Conservation (phyloP, 306 rosid species). For the Amphicarpaea edgeworthii region DNA sequence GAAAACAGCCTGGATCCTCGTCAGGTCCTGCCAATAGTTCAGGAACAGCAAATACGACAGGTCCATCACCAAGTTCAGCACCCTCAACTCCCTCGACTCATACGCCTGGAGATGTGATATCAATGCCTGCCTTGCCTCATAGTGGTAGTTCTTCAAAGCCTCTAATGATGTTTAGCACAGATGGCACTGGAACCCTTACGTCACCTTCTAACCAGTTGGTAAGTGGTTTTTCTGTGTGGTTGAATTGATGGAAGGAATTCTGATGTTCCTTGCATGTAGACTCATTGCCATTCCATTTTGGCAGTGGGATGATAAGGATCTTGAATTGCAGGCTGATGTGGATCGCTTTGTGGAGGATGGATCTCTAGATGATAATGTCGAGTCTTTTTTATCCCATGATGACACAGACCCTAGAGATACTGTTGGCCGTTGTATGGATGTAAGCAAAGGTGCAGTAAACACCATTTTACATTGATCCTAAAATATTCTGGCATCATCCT, state of each 20-base stretch:
- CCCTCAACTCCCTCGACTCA: slow-evolving; percentile 99
- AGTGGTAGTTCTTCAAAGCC: slow-evolving; percentile 91
- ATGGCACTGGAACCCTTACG: slow-evolving; percentile 84
- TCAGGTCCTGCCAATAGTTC: slow-evolving; percentile 99
- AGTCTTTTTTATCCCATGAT: slow-evolving; percentile 98
- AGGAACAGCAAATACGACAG: slow-evolving; percentile 96
- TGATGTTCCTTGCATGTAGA: slow-evolving; percentile 63
- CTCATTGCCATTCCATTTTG: slow-evolving; percentile 96
- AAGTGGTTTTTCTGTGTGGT: slow-evolving; percentile 51
- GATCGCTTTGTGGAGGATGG: slow-evolving; percentile 98
- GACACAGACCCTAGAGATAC: slow-evolving; percentile 93
- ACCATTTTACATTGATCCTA: slow-evolving; percentile 46
- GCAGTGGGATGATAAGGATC: slow-evolving; percentile 99
- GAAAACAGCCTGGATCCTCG: slow-evolving; percentile 96
- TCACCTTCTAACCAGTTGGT: slow-evolving; percentile 97
- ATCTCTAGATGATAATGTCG: slow-evolving; percentile 94
- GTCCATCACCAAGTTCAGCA: slow-evolving; percentile 98
- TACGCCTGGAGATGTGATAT: slow-evolving; percentile 96
- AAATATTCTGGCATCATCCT: slow-evolving; percentile 41
- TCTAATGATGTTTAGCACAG: slow-evolving; percentile 81
- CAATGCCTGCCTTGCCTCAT: slow-evolving; percentile 95
- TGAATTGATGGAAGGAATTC: slow-evolving; percentile 59
- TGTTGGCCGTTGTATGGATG: slow-evolving; percentile 95
- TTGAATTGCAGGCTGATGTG: slow-evolving; percentile 99
- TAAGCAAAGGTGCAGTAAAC: slow-evolving; percentile 88